Evolutionary conservation across 1,284 basidiomycete species (phyloP).

Genomic region (Malassezia psittaci): DNA sequence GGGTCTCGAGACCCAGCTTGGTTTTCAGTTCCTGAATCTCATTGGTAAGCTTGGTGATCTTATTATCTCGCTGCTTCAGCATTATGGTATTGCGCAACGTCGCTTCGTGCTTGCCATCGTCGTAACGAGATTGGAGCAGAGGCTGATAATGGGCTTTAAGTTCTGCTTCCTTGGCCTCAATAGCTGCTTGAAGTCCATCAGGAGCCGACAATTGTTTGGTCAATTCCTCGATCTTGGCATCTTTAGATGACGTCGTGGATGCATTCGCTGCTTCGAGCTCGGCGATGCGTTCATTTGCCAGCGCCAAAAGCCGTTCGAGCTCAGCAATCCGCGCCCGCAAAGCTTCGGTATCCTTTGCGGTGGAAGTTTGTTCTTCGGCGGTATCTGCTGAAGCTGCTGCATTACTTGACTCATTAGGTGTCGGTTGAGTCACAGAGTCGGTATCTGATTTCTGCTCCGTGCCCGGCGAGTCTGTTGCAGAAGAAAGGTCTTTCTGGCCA

Average conservation of each 20-base stretch:
- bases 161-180: conserved; percentile 34
- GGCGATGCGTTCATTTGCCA: conserved; percentile 24
- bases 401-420: too few relatives aligned
- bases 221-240: not conserved
- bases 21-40: conserved; percentile 40
- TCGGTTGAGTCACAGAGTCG: too few relatives aligned
- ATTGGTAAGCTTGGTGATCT: conserved; percentile 37
- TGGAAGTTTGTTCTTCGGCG: not conserved
- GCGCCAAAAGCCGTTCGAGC: conserved; percentile 11
- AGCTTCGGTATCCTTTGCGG: not conserved
- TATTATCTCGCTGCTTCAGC: conserved; percentile 42
- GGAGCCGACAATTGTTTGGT: conserved; percentile 19
- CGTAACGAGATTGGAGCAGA: conserved; percentile 35
- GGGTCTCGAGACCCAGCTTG: conserved; percentile 10
- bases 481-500: too few relatives aligned
- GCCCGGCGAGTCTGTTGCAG: too few relatives aligned
- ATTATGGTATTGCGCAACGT: conserved; percentile 42
- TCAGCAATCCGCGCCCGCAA: conserved; percentile 12
- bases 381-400: not conserved
- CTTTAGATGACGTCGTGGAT: not conserved
- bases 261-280: conserved; percentile 35
- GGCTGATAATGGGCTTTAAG: conserved; percentile 33
- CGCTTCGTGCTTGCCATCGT: conserved; percentile 45
- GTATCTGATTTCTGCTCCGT: too few relatives aligned
- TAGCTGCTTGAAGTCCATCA: conserved; percentile 28